phyloP scores from a whole-genome alignment of 106 monocot genomes.

The Hemerocallis citrina region DNA sequence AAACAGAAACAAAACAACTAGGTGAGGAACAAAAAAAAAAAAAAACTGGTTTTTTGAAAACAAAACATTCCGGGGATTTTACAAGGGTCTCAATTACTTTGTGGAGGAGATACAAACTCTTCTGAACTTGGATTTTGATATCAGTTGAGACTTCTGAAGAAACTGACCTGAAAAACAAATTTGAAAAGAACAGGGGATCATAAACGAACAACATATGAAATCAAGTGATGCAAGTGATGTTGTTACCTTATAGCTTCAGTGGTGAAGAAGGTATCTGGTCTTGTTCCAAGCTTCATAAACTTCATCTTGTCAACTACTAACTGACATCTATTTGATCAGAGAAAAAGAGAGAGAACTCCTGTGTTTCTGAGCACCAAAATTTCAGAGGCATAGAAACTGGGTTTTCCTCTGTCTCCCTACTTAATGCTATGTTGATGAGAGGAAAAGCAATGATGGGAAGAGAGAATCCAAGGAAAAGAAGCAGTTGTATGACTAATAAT shows the following conservation, averaged over 20 bases:
- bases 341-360: not conserved
- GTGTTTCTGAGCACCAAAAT: not conserved
- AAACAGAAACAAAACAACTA: not conserved
- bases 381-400: not conserved
- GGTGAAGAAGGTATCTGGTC: conserved; percentile 77
- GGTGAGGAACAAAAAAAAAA: not conserved
- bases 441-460: not conserved
- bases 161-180: conserved; percentile 36
- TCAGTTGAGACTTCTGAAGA: conserved; percentile 69
- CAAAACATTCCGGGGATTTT: not conserved
- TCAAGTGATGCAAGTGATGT: not conserved
- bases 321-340: no score
- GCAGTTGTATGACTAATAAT: not conserved
- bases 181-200: not conserved
- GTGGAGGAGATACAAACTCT: conserved; percentile 57
- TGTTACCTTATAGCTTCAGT: conserved; percentile 42
- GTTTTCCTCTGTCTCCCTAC: not conserved
- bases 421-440: not conserved
- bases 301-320: conserved; percentile 73
- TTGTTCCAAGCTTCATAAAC: conserved; percentile 92
- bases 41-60: not conserved
- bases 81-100: conserved; percentile 37
- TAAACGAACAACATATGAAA: not conserved
- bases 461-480: not conserved
- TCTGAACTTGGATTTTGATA: conserved; percentile 54